phyloP scores from a whole-genome alignment of 2,329 filamentous ascomycete species.

The Hypocrella siamensis region DNA sequence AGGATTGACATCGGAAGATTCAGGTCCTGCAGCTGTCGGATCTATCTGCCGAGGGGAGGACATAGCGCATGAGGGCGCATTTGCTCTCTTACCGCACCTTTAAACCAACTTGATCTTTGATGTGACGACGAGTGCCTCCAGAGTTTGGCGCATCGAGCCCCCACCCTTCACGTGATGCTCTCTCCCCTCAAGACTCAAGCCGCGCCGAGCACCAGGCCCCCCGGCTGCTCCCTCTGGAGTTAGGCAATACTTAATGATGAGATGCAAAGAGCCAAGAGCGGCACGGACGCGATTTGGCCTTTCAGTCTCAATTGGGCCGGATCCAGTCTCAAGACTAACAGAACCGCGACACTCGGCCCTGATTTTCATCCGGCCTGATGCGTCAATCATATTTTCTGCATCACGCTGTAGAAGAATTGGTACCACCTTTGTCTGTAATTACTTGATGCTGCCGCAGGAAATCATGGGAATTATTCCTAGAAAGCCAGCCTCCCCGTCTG shows the following conservation, averaged over 20 bases:
- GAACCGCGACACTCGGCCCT: too few relatives aligned
- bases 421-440: background rate
- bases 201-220: background rate
- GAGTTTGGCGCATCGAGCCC: background rate
- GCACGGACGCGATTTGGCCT: background rate
- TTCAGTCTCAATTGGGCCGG: background rate
- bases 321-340: background rate
- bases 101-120: background rate
- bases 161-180: background rate
- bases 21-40: background rate
- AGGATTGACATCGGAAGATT: constrained; percentile 6
- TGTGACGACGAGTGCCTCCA: background rate
- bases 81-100: background rate
- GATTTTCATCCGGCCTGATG: background rate
- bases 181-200: background rate
- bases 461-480: background rate
- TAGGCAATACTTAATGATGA: background rate
- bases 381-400: background rate
- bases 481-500: background rate
- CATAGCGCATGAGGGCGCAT: background rate
- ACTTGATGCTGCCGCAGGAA: background rate
- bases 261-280: background rate
- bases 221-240: background rate
- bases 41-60: background rate
- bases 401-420: background rate